Evolutionary conservation across 1,284 basidiomycete species (phyloP), one percentile per base, ranked within the genome.

Genomic region (Ceratobasidium sp.): DNA sequence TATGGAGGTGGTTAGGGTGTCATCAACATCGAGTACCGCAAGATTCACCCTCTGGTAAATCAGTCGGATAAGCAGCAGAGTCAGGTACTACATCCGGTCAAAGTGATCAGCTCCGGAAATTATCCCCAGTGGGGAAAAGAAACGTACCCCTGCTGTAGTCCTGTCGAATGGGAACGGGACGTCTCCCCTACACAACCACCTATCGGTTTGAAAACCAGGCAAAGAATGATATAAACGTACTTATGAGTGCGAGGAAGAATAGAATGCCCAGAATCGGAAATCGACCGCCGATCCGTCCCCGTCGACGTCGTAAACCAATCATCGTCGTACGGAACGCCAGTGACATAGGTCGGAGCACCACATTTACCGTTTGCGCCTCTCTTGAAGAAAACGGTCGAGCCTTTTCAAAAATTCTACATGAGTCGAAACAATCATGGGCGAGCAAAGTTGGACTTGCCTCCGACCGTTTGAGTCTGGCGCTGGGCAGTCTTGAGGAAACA

Each of bases 131-230:
- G n/a, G n/a, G n/a, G n/a, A n/a, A 38, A 38, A 8, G 38, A 38
- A 38, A 65, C 62, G 5, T 46, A 65, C 62, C 6, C 20, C 20
- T 48, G 38, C 62, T 3, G 20, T 65, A 65, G 20, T 3, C n/a
- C 41, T 10, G 41, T 65, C 62, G 16, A 46, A 65, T 16, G 44
- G 62, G 38, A 65, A 65, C 23, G 62, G 62, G 23, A 65, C 62
- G 6, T 65, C 44, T 44, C 44, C 62, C 62, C 62, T 65, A 23
- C 18, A 12, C 48, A 16, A 20, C 3, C 48, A 20, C 2, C 48
- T 5, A 14, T 50, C 12, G 3, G 3, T 20, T 50, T 12, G 20
- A 3, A 20, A n/a, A n/a, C n/a, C n/a, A n/a, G n/a, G n/a, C n/a
- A n/a, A n/a, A n/a, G n/a, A n/a, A n/a, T n/a, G n/a, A n/a, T n/a